Evolutionary conservation across 2,329 filamentous ascomycete genomes (phyloP).

Genomic region (Ilyonectria sp.): DNA sequence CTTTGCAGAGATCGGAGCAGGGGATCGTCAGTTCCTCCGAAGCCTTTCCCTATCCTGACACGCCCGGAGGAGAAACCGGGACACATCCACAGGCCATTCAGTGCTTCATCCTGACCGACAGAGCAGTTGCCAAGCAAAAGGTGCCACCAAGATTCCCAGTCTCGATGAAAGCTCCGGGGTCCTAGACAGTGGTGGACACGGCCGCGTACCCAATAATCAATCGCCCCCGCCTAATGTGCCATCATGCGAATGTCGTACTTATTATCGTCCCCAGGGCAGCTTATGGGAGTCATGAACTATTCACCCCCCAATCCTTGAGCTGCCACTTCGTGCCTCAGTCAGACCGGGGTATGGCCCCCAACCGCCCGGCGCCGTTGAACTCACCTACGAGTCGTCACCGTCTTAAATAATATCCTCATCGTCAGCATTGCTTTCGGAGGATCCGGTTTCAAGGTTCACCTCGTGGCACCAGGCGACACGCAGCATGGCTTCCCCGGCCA

Average conservation of each 20-base stretch:
- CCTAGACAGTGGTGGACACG: slow-evolving; percentile 1
- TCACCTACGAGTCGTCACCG: background rate
- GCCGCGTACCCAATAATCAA: slow-evolving; percentile 2
- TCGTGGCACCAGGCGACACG: slow-evolving; percentile 5
- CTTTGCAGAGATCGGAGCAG: slow-evolving; percentile 26
- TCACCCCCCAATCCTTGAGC: background rate
- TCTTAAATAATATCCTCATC: background rate
- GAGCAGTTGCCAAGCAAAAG: slow-evolving; percentile 14
- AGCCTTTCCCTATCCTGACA: slow-evolving; percentile 14
- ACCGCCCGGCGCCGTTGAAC: background rate
- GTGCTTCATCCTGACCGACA: slow-evolving; percentile 21
- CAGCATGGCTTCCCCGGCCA: slow-evolving; percentile 26
- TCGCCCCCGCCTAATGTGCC: background rate
- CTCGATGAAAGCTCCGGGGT: slow-evolving; percentile 13
- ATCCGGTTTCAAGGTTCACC: slow-evolving; percentile 12
- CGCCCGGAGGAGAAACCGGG: slow-evolving; percentile 3
- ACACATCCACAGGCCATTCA: background rate
- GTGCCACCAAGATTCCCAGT: slow-evolving; percentile 9
- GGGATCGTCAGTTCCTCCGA: background rate
- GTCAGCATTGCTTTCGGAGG: slow-evolving; percentile 11
- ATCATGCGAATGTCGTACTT: background rate
- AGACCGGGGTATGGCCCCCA: background rate
- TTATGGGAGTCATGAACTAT: background rate
- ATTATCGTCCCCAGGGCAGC: background rate
- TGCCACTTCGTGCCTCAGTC: slow-evolving; percentile 1